Conservation (phyloP, 2,329 filamentous ascomycete genomes). For the Trichoderma sp. region DNA sequence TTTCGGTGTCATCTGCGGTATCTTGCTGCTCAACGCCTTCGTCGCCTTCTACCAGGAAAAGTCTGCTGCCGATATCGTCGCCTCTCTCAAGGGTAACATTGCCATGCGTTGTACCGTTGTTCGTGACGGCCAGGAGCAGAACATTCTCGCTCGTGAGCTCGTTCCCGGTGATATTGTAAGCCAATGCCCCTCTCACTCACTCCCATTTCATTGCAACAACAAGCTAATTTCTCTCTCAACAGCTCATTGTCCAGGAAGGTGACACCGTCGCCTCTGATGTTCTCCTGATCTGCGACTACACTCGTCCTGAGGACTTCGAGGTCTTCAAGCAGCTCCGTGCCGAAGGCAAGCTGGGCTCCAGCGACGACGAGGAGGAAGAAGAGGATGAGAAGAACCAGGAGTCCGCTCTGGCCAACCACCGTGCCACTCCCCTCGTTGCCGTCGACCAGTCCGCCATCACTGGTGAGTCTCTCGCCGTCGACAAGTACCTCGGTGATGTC, state of each 20-base stretch:
- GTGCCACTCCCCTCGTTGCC: slow-evolving; percentile 10
- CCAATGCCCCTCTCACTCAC: slow-evolving; percentile 14
- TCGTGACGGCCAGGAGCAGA: slow-evolving; percentile 71
- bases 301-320: slow-evolving; percentile 64
- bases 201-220: not conserved
- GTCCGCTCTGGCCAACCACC: slow-evolving; percentile 6
- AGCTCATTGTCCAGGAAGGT: slow-evolving; percentile 68
- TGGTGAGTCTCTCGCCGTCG: slow-evolving; percentile 86
- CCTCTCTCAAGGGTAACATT: slow-evolving; percentile 85
- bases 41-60: slow-evolving; percentile 89
- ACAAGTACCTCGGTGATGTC: slow-evolving; percentile 79
- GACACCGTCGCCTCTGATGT: slow-evolving; percentile 90
- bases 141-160: slow-evolving; percentile 78
- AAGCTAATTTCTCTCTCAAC: not conserved
- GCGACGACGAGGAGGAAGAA: slow-evolving; percentile 6
- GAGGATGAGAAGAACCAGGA: slow-evolving; percentile 12
- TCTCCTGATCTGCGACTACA: slow-evolving; percentile 77
- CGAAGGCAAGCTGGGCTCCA: slow-evolving; percentile 15
- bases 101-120: slow-evolving; percentile 85
- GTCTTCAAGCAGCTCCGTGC: slow-evolving; percentile 19
- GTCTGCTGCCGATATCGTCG: slow-evolving; percentile 86
- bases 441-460: slow-evolving; percentile 92
- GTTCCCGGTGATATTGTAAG: slow-evolving; percentile 89
- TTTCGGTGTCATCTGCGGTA: slow-evolving; percentile 84
- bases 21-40: slow-evolving; percentile 77